Evolutionary conservation across 768 basidiomycete species (phyloP).

Genomic region (Mycena venus): DNA sequence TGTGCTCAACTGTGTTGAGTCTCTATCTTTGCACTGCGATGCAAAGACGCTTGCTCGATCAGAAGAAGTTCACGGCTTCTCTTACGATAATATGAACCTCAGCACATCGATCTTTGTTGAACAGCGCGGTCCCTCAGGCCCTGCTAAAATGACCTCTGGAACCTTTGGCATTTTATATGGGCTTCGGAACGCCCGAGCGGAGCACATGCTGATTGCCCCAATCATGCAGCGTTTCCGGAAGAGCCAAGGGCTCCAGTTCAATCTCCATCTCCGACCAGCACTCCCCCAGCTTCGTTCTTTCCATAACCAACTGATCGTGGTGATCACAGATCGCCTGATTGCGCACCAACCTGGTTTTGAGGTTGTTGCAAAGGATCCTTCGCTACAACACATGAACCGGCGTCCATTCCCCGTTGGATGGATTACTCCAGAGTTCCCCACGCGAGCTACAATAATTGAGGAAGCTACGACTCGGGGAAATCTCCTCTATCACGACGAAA

Average conservation of each 20-base stretch:
- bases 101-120: background rate
- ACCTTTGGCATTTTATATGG: constrained; percentile 34
- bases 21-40: too few relatives aligned
- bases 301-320: constrained; percentile 16
- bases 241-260: background rate
- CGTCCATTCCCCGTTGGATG: constrained; percentile 15
- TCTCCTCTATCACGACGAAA: constrained; percentile 25
- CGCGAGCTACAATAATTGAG: constrained; percentile 27
- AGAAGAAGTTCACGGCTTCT: too few relatives aligned
- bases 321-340: background rate
- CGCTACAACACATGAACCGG: background rate
- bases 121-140: constrained; percentile 21
- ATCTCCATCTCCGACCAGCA: constrained; percentile 2
- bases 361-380: background rate
- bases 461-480: constrained; percentile 29
- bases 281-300: background rate
- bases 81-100: background rate
- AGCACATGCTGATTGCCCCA: constrained; percentile 23
- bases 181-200: constrained; percentile 5
- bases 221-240: constrained; percentile 10
- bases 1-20: too few relatives aligned
- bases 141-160: constrained; percentile 36
- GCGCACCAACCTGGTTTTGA: background rate
- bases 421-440: background rate
- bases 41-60: too few relatives aligned